These are phyloP conservation scores for Cadophora gregata DNA, from an alignment of 2,329 filamentous ascomycete genomes.

Conservation along the genomic window DNA sequence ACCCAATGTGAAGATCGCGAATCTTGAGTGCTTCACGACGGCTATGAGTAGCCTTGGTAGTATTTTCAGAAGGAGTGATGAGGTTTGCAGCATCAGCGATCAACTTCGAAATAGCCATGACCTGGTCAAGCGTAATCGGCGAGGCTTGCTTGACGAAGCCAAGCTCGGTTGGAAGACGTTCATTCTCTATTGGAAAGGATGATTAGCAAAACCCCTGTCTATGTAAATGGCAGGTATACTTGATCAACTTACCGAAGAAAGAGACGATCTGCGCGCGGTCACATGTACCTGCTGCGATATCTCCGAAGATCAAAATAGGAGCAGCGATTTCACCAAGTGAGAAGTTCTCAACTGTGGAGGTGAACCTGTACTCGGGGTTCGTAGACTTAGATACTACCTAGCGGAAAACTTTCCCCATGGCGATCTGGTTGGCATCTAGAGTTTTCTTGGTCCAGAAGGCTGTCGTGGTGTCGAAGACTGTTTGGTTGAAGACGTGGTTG, in stretches of 20 bases:
- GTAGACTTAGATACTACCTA: constrained; percentile 51
- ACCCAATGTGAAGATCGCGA: constrained; percentile 18
- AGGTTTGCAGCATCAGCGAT: constrained; percentile 26
- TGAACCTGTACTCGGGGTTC: constrained; percentile 57
- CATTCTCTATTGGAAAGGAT: constrained; percentile 46
- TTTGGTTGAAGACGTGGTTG: constrained; percentile 58
- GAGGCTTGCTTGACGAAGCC: constrained; percentile 46
- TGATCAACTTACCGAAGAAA: constrained; percentile 50
- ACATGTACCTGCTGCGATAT: constrained; percentile 49
- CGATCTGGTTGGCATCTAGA: constrained; percentile 50
- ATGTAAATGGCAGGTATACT: not conserved
- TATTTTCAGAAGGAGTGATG: constrained; percentile 17
- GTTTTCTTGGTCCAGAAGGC: constrained; percentile 53
- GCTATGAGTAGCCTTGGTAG: not conserved
- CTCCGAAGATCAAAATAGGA: constrained; percentile 56
- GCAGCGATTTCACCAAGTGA: constrained; percentile 57
- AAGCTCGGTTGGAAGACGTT: constrained; percentile 49
- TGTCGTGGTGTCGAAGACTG: constrained; percentile 53
- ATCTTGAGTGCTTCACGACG: constrained; percentile 7
- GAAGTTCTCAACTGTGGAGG: constrained; percentile 49
- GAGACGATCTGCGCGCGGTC: constrained; percentile 50
- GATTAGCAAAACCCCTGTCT: not conserved
- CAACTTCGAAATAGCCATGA: constrained; percentile 19
- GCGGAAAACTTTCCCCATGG: constrained; percentile 53
- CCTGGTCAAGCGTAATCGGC: constrained; percentile 19